Evolutionary conservation across 2,329 filamentous ascomycete species (phyloP), one percentile per base, ranked within the genome.

Genomic region (Capronia americana): DNA sequence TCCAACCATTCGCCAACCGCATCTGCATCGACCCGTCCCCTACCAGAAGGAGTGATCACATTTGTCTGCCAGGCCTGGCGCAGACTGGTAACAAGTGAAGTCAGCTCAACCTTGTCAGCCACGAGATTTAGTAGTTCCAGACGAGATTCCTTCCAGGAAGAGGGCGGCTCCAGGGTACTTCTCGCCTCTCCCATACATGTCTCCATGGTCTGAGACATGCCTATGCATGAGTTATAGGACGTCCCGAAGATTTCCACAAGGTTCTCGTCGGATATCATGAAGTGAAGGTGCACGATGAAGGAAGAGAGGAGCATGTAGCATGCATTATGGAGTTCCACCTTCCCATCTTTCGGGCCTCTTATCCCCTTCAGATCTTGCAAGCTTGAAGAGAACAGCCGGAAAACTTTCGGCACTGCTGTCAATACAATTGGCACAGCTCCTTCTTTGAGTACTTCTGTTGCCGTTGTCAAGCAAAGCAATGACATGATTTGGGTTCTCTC

Each of bases 381-480:
- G n/a, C 26, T 53, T 64, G 85, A 79, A 58, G 88, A 82, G 57
- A 98, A 84, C 71, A 96, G 90, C 5, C 83, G 78, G 53, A 97
- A 84, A 0, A 90, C 86, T 69, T 87, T 89, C 0, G 90, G 88
- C 48, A 97, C 86, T 0, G 92, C 88, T 26, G 84, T 84, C 0
- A 94, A 92, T 23, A 98, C 82, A 0, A 97, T 84, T 0, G 93
- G 91, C 23, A 98, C 90, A 66, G 96, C 90, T 12, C 90, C 90
- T 70, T 97, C 92, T 65, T 91, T 90, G 46, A 98, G 83, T 8
- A 97, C 92, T 72, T 97, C 92, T 3, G 96, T 89, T 73, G 96
- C 87, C 1, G 93, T 97, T 2, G 94, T 90, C 64, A 99, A 85
- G 75, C 93, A 97, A 57, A 97, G 82, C 54, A 97, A 81, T n/a